These are phyloP conservation scores for Suhomyces atakaporum DNA, from an alignment of 1,139 yeast species.

Conservation along the genomic window DNA sequence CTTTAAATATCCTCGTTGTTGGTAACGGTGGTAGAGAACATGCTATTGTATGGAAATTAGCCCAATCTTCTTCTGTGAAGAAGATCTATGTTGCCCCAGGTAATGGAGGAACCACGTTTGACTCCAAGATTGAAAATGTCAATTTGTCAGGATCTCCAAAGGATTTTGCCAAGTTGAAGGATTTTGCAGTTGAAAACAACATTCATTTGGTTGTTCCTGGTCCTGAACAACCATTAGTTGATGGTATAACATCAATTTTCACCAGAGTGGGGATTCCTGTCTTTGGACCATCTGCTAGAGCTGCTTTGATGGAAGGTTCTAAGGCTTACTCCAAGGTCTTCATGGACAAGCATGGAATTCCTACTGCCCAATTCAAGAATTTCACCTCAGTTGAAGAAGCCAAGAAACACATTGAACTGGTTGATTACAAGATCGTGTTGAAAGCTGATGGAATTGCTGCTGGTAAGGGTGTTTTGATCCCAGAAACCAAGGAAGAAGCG, in stretches of 20 bases:
- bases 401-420: slow-evolving; percentile 60
- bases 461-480: slow-evolving; percentile 97
- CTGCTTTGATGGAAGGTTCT: slow-evolving; percentile 96
- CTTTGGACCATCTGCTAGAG: slow-evolving; percentile 89
- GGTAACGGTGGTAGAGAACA: slow-evolving; percentile 99
- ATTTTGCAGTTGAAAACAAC: slow-evolving; percentile 69
- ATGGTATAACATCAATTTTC: slow-evolving; percentile 79
- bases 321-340: slow-evolving; percentile 93
- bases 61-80: slow-evolving; percentile 72
- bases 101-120: slow-evolving; percentile 82
- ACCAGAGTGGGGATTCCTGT: slow-evolving; percentile 84
- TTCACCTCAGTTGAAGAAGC: slow-evolving; percentile 80
- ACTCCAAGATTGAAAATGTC: slow-evolving; percentile 66
- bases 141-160: slow-evolving; percentile 63
- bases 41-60: slow-evolving; percentile 89
- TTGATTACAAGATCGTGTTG: slow-evolving; percentile 80
- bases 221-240: slow-evolving; percentile 98
- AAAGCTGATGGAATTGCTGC: slow-evolving; percentile 99
- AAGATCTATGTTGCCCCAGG: slow-evolving; percentile 94
- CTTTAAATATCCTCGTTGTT: slow-evolving; percentile 71
- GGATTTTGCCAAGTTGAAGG: slow-evolving; percentile 57
- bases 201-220: slow-evolving; percentile 90
- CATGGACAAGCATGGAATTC: slow-evolving; percentile 88
- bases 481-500: slow-evolving; percentile 83
- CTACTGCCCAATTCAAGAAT: slow-evolving; percentile 88